phyloP scores from a whole-genome alignment of 2,329 filamentous ascomycete species.

The Diaporthe longicolla region DNA sequence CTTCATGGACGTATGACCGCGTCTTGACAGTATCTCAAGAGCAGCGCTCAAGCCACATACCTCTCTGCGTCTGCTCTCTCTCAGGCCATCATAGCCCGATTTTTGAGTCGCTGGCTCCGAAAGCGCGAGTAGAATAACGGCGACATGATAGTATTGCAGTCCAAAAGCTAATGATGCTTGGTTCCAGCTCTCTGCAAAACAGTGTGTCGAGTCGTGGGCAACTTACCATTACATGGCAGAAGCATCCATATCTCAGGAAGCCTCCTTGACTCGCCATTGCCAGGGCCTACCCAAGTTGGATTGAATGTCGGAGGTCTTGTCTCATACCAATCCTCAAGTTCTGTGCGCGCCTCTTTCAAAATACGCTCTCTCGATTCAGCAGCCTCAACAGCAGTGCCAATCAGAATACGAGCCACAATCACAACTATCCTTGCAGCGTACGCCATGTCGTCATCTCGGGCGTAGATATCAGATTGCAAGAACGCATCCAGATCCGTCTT shows the following conservation, averaged over 20 bases:
- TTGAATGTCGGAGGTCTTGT: not conserved
- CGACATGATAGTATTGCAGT: constrained; percentile 14
- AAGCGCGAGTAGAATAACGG: not conserved
- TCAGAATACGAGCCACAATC: constrained; percentile 4
- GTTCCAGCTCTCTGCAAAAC: not conserved
- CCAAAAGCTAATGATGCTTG: not conserved
- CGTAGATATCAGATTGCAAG: not conserved
- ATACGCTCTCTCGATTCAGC: not conserved
- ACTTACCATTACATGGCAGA: not conserved
- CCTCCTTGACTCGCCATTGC: not conserved
- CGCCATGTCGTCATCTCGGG: not conserved
- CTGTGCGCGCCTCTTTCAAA: not conserved
- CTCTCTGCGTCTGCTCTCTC: constrained; percentile 11
- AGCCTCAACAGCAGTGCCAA: not conserved
- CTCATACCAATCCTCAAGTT: not conserved
- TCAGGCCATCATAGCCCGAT: constrained; percentile 7
- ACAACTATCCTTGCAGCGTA: constrained; percentile 14
- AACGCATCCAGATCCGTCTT: constrained; percentile 38
- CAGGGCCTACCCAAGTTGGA: not conserved
- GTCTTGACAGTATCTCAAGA: not conserved
- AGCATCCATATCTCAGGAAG: constrained; percentile 23
- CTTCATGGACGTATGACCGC: no score
- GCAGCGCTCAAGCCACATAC: not conserved
- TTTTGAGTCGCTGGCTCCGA: constrained; percentile 14
- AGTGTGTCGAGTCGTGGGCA: not conserved